Evolutionary conservation across 2,329 filamentous ascomycete species (phyloP), one percentile per base, ranked within the genome.

Genomic region (Acarospora socialis): DNA sequence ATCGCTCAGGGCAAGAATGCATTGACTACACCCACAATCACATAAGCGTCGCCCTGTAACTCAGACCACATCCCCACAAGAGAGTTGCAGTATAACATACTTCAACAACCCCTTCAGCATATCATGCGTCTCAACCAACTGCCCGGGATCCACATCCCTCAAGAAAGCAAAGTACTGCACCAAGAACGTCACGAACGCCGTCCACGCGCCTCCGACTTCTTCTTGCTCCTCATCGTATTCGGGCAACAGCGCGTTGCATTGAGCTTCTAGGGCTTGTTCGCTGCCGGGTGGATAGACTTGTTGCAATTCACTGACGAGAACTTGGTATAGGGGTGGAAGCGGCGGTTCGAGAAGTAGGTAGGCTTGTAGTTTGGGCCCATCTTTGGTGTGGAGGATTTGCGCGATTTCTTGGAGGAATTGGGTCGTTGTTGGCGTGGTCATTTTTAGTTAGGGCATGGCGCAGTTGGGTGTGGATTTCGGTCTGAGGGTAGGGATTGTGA

Each of bases 131-230:
- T 71, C 68, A 17, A 87, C 57, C 23, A 90, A 59, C 47, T 92
- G 77, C 8, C 75, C 70, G 30, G 80, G 74, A 46, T 92, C 68
- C 19, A 87, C 75, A 47, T 92, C 81, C 34, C 84, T 65, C 62
- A 87, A 72, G 46, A 86, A 92, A 26, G 69, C 62, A 41, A 93
- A 64, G 48, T 92, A 94, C 30, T 82, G 73, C 45, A 73, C 78
- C 53, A 92, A 71, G 48, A 93, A 92, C 2, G 73, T 68, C 30
- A 78, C 63, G 50, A 93, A 83, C 1, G 78, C 72, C 0, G 73
- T 70, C 82, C 83, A 92, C 0, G 76, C 68, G 24, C 68, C 73
- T 40, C 70, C 65, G 1, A 73, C 76, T 31, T 79, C 72, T 0
- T 65, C 61, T 2, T 72, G 66, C 24, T 78, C 67, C 32, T 77